Evolutionary conservation across 2,329 filamentous ascomycete genomes (phyloP).

Genomic region (Zymoseptoria tritici): DNA sequence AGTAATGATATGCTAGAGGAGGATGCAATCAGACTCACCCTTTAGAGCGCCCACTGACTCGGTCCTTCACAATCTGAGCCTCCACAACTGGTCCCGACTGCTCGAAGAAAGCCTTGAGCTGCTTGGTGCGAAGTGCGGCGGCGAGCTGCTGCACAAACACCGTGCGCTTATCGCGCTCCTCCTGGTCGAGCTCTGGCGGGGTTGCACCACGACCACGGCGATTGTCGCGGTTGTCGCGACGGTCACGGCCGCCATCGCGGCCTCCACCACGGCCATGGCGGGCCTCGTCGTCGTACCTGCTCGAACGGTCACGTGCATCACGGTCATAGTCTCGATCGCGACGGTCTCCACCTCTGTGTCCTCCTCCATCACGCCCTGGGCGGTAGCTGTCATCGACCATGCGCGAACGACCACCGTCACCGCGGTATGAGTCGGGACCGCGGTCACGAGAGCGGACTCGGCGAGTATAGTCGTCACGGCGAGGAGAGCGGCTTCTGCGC

Average conservation of each 20-base stretch:
- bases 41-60: constrained; percentile 93
- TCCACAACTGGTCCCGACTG: constrained; percentile 92
- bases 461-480: constrained; percentile 18
- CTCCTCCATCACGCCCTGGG: constrained; percentile 9
- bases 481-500: constrained; percentile 20
- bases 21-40: constrained; percentile 56
- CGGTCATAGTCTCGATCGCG: constrained; percentile 46
- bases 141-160: constrained; percentile 98
- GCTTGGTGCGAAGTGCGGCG: constrained; percentile 81
- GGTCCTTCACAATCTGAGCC: constrained; percentile 96
- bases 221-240: constrained; percentile 54
- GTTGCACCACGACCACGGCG: constrained; percentile 44
- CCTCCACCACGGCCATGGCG: constrained; percentile 23
- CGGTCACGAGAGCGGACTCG: constrained; percentile 21
- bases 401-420: constrained; percentile 27
- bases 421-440: constrained; percentile 34
- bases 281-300: constrained; percentile 32
- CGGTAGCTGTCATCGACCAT: constrained; percentile 32
- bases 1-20: constrained; percentile 25
- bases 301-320: constrained; percentile 47
- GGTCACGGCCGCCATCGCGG: constrained; percentile 49
- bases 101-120: constrained; percentile 91
- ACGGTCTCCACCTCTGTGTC: constrained; percentile 38
- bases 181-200: constrained; percentile 59
- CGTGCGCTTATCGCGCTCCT: constrained; percentile 92